phyloP scores from a whole-genome alignment of 495 filamentous ascomycete genomes.

The Penicillium salamii region DNA sequence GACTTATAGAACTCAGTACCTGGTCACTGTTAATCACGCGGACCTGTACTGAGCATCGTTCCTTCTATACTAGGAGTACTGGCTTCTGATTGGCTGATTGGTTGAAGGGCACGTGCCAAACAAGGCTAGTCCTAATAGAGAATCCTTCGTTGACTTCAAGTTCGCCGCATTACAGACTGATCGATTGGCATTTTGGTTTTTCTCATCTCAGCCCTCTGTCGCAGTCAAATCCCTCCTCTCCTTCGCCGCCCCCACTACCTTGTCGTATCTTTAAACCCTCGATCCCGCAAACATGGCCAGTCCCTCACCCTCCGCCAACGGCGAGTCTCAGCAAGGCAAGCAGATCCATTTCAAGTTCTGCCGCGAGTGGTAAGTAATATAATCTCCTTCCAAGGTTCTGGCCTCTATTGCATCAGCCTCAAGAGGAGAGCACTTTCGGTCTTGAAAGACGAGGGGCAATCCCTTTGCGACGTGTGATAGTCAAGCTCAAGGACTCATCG shows the following conservation, averaged over 20 bases:
- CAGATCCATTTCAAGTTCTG: conserved; percentile 96
- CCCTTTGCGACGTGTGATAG: not conserved
- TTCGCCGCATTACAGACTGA: not conserved
- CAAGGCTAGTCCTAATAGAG: not conserved
- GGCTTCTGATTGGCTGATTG: not conserved
- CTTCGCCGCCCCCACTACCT: no score
- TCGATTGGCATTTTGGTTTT: not conserved
- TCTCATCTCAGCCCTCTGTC: not conserved
- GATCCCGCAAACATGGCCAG: conserved; percentile 47
- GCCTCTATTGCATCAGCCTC: no score
- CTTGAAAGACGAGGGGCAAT: no score
- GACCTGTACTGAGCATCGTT: no score
- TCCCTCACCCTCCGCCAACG: conserved; percentile 53
- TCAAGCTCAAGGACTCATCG: not conserved
- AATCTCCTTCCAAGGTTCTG: not conserved
- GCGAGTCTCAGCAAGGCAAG: conserved; percentile 58
- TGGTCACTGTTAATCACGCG: no score
- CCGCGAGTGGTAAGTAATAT: conserved; percentile 72
- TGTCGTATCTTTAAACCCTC: no score
- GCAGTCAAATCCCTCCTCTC: no score
- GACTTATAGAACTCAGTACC: not conserved
- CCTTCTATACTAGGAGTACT: no score
- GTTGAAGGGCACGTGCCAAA: not conserved
- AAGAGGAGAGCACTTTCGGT: no score
- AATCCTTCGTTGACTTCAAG: not conserved